Conservation (phyloP, 306 rosid genomes). For the Prunus mume region DNA sequence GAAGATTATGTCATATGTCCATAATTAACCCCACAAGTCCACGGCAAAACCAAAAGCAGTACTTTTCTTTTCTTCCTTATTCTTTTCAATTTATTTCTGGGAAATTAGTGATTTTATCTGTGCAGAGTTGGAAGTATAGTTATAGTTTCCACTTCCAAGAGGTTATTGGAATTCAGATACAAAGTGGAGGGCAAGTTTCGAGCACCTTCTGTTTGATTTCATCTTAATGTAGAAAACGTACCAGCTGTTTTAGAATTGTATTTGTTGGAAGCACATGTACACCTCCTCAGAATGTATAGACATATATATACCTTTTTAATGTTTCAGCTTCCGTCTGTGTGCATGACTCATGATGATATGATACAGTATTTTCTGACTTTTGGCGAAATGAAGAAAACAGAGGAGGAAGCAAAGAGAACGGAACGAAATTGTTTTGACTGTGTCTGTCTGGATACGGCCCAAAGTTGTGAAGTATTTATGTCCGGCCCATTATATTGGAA, state of each 20-base stretch:
- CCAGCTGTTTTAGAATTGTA: not conserved
- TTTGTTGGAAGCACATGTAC: not conserved
- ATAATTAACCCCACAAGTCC: conserved; percentile 5
- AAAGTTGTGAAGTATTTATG: too few species aligned
- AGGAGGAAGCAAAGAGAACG: too few species aligned
- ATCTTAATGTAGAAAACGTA: not conserved
- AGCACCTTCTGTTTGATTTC: not conserved
- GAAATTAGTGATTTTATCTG: not conserved
- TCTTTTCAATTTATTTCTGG: not conserved
- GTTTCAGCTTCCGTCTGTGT: too few species aligned
- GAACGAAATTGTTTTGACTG: too few species aligned
- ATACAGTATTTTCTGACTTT: too few species aligned
- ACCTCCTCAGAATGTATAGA: not conserved
- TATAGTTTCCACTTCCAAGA: not conserved
- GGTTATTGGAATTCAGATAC: not conserved
- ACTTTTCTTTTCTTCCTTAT: not conserved
- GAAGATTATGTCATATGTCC: conserved; percentile 47
- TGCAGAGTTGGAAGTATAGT: not conserved
- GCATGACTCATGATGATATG: too few species aligned
- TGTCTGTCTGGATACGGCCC: too few species aligned
- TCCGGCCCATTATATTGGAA: too few species aligned
- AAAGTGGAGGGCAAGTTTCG: not conserved
- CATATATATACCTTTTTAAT: too few species aligned
- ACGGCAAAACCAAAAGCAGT: not conserved
- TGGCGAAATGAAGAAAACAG: too few species aligned